Conservation (phyloP, 2,329 filamentous ascomycete genomes). For the Hypoxylon sp. region DNA sequence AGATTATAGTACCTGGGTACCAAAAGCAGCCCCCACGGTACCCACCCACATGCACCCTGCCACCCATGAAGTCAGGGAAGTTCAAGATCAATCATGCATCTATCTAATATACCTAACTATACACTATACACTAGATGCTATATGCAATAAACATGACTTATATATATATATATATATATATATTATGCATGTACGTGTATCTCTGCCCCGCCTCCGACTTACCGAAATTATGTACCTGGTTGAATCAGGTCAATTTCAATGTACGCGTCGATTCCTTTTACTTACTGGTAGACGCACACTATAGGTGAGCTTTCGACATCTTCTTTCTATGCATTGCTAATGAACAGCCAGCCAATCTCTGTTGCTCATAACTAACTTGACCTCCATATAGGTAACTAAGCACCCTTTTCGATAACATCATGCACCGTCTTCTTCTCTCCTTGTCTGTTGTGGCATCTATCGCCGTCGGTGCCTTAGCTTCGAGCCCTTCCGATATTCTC, state of each 20-base stretch:
- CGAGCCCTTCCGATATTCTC: conserved; percentile 66
- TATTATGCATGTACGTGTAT: too few relatives aligned
- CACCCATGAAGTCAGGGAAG: too few relatives aligned
- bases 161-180: background rate
- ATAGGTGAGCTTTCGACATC: background rate
- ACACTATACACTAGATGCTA: too few relatives aligned
- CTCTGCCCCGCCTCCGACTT: conserved; percentile 8
- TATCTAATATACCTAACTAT: too few relatives aligned
- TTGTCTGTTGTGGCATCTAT: conserved; percentile 67
- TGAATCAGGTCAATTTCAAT: background rate
- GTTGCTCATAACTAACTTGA: background rate
- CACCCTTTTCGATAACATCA: conserved; percentile 48
- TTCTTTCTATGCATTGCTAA: background rate
- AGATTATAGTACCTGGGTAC: background rate
- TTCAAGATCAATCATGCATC: too few relatives aligned
- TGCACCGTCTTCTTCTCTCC: conserved; percentile 65
- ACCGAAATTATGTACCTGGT: conserved; percentile 1
- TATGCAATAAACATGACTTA: background rate
- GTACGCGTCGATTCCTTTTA: conserved; percentile 1
- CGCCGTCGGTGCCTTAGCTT: conserved; percentile 65
- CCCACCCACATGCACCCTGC: too few relatives aligned
- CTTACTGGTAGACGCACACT: background rate
- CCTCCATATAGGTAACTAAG: background rate
- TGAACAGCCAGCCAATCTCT: background rate
- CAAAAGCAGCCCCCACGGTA: background rate